Evolutionary conservation across 345 rosid genomes (phyloP), one percentile per base, ranked within the genome.

Genomic region (Gossypium thurberi): DNA sequence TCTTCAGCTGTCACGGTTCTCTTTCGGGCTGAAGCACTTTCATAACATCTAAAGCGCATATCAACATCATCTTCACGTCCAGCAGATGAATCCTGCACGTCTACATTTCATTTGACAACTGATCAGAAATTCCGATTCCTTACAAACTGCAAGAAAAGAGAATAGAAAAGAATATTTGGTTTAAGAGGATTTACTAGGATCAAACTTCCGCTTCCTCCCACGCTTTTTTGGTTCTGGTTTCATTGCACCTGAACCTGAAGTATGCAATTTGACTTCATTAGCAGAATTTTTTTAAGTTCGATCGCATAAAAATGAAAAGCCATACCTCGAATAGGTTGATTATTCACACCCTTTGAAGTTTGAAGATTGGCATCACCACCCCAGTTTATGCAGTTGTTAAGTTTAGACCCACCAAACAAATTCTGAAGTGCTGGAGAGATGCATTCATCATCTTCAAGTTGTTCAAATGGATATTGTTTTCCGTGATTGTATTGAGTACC

Each of bases 1-100:
- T 86, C 97, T 78, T 89, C 97, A 76, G 90, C 88, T 60, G 94
- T 89, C 63, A 88, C 89, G 0, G 94, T 87, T 82, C 97, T 87
- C 80, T 85, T 86, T 81, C 92, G 82, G 4, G 90, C 90, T 12
- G 94, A 87, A 70, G 94, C 96, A 82, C 94, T 90, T 78, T 87
- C 92, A 69, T 87, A 89, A 78, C 86, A 89, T 81, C 87, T 85
- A 69, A 81, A 81, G 28, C 80, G 84, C 80, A 77, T 82, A 53
- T 88, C 91, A 2, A 62, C 78, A 5, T 85, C 87, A 50, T 81
- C 89, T 69, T 83, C 87, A 1, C 70, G 80, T 6, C 77, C 81
- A 74, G 77, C 79, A n/a, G 87, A 74, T 37, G 85, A 69, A 65
- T 77, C 82, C 67, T 81, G 82, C 60, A 59, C 80, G 77, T 82